A percentile compares a stretch with the other conserved stretches of the same genome.
Conservation (phyloP, 1,139 yeast species). For the Geotrichum bryndzae region DNA sequence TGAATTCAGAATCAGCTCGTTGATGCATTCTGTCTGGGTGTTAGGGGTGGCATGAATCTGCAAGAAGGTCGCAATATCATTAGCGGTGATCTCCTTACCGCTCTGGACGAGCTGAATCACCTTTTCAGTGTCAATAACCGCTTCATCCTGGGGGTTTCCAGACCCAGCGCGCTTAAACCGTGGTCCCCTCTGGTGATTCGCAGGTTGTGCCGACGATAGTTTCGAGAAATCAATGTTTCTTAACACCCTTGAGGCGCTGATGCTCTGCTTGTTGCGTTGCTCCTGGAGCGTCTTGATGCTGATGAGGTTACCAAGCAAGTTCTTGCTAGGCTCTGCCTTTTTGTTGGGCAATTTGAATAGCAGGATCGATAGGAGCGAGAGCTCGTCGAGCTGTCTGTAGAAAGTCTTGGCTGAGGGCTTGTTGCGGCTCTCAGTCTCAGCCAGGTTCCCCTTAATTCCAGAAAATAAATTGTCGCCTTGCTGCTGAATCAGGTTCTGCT, state of each 20-base stretch:
- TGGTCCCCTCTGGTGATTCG: not conserved
- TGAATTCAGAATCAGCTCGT: conserved; percentile 10
- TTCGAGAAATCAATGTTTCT: conserved; percentile 1
- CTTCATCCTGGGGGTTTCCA: not conserved
- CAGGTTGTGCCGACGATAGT: not conserved
- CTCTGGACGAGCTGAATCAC: conserved; percentile 8
- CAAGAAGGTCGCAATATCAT: conserved; percentile 12
- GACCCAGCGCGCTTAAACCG: not conserved
- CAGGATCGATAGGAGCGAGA: not conserved
- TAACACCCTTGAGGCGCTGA: not conserved
- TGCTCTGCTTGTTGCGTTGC: not conserved
- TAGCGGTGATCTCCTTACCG: conserved; percentile 4
- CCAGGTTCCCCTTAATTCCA: conserved; percentile 6
- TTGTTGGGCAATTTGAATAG: not conserved
- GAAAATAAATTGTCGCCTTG: conserved; percentile 6
- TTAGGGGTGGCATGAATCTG: conserved; percentile 7
- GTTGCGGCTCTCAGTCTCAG: not conserved
- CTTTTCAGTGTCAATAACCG: not conserved
- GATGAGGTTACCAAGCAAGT: not conserved
- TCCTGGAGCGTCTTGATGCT: not conserved
- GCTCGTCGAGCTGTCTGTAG: conserved; percentile 1
- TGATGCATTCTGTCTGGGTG: conserved; percentile 1
- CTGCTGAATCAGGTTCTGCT: not conserved
- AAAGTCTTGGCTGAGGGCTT: not conserved
- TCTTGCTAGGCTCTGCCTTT: not conserved